These are phyloP conservation scores for Candida nanaspora DNA, from an alignment of 805 yeast species.

Conservation along the genomic window DNA sequence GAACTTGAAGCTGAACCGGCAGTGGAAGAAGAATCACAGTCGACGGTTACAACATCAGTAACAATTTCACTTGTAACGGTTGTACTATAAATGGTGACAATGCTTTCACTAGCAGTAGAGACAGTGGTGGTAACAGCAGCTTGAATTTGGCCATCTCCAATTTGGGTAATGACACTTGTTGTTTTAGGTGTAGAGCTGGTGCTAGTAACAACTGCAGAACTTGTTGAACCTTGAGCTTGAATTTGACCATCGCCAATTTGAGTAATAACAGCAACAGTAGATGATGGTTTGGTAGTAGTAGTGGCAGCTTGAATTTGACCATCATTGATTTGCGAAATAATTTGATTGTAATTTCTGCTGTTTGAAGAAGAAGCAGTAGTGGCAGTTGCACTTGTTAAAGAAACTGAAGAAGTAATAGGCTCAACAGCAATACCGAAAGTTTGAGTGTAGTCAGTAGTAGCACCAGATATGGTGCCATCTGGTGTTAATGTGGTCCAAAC, in stretches of 20 bases:
- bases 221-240: conserved; percentile 10
- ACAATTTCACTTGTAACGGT: neutral
- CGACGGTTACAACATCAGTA: conserved; percentile 16
- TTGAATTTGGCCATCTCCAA: conserved; percentile 32
- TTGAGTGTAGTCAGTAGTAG: conserved; percentile 45
- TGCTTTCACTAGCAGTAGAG: conserved; percentile 6
- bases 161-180: conserved; percentile 25
- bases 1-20: conserved; percentile 14
- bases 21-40: conserved; percentile 17
- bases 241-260: conserved; percentile 42
- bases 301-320: conserved; percentile 30
- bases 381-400: conserved; percentile 9
- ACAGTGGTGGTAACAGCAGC: conserved; percentile 12
- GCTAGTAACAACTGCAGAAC: conserved; percentile 9
- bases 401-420: conserved; percentile 35
- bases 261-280: conserved; percentile 29
- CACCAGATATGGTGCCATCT: conserved; percentile 39
- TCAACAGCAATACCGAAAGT: conserved; percentile 65
- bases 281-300: conserved; percentile 32
- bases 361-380: conserved; percentile 21
- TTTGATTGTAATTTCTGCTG: conserved; percentile 30
- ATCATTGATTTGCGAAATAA: conserved; percentile 29
- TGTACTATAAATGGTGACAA: neutral
- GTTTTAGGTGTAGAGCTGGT: conserved; percentile 7
- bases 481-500: conserved; percentile 70